phyloP scores from a whole-genome alignment of 2,329 filamentous ascomycete genomes.

The Parasarocladium wereldwijsianum region DNA sequence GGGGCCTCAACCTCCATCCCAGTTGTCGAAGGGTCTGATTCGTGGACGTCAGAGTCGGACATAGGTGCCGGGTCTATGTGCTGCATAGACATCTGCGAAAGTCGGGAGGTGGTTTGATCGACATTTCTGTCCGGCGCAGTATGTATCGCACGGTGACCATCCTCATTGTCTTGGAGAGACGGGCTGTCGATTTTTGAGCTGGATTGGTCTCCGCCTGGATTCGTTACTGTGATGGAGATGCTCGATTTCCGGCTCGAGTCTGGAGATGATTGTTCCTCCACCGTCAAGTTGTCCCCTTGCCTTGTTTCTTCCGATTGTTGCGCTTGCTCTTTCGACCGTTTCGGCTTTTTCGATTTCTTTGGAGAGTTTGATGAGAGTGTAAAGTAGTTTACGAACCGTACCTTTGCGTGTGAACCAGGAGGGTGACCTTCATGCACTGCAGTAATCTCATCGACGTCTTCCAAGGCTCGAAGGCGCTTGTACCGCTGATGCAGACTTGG shows the following conservation, averaged over 20 bases:
- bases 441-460: slow-evolving; percentile 48
- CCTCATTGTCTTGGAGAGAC: too few species aligned
- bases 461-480: slow-evolving; percentile 50
- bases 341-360: slow-evolving; percentile 29
- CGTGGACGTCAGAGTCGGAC: slow-evolving; percentile 10
- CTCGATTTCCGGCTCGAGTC: too few species aligned
- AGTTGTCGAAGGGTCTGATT: background rate
- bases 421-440: slow-evolving; percentile 9
- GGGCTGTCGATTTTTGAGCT: too few species aligned
- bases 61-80: slow-evolving; percentile 25
- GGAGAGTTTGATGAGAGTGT: slow-evolving; percentile 66
- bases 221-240: too few species aligned
- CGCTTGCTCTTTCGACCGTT: too few species aligned
- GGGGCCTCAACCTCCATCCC: background rate
- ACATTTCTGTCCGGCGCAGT: too few species aligned
- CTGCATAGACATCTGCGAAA: slow-evolving; percentile 15
- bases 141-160: too few species aligned
- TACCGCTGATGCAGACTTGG: slow-evolving; percentile 56
- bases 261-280: too few species aligned
- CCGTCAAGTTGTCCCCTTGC: too few species aligned
- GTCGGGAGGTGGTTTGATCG: too few species aligned
- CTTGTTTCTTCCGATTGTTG: too few species aligned
- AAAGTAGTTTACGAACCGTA: slow-evolving; percentile 83
- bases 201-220: too few species aligned
- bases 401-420: slow-evolving; percentile 25